Evolutionary conservation across 2,329 filamentous ascomycete species (phyloP), one percentile per base, ranked within the genome.

Genomic region (Niveomyces coronatus): DNA sequence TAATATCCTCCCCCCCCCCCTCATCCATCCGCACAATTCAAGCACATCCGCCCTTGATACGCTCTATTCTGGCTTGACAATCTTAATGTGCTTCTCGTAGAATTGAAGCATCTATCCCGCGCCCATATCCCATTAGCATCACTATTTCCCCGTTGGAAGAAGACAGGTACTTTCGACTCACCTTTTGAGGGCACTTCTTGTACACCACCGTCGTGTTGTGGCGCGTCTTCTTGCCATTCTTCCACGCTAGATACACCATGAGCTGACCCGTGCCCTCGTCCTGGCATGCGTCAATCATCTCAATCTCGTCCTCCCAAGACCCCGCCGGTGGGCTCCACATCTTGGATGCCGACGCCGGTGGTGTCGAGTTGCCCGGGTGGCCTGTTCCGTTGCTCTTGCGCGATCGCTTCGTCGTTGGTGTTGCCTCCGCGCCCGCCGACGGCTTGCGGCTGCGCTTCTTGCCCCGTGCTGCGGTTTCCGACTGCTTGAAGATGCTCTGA

Each of bases 151-250:
- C 5, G 29, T 24, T 13, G 34, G 30, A 7, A 40, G 35, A 11
- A 29, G 8, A 24, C 32, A 22, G 16, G 11, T n/a, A n/a, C 10
- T 10, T n/a, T 14, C 23, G 19, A 39, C 62, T 40, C 55, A 82
- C 81, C 70, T 80, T 84, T 53, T 89, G 84, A 0, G 85, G 85
- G 47, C 82, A 87, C 48, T 85, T 79, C 50, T 77, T 71, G 50
- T 88, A 84, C 7, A 87, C 70, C 11, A 79, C 68, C 15, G 67
- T 57, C 13, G 84, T 76, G 9, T 75, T 69, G 50, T 89, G 84
- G 52, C 83, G 78, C 1, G 82, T 84, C 63, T 85, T 87, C 33
- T 74, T 66, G 8, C 76, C 77, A 43, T 81, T 77, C 49, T 77
- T 79, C 84, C 85, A 89, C 10, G 76, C 74, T 22, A 88, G 60